These are phyloP conservation scores for Cutaneotrichosporon curvatum DNA, from an alignment of 1,284 basidiomycete genomes.

Conservation along the genomic window DNA sequence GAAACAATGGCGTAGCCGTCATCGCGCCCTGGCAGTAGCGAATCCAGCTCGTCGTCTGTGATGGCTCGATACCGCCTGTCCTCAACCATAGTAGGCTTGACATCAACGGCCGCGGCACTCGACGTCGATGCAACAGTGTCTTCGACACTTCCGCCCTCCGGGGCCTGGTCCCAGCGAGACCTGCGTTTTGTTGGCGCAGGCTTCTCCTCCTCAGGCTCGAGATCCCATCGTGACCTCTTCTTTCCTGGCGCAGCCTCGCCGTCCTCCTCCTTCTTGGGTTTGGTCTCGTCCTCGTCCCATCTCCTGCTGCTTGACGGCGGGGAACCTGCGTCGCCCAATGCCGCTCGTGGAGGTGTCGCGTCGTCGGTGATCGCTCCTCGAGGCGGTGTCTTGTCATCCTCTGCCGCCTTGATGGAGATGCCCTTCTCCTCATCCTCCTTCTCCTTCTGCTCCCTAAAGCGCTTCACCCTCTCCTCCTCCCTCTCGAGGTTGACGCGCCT, in stretches of 20 bases:
- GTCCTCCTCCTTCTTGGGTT: slow-evolving; percentile 41
- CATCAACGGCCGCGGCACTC: slow-evolving; percentile 22
- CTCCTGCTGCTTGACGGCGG: slow-evolving; percentile 67
- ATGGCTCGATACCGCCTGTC: slow-evolving; percentile 93
- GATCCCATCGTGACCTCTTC: slow-evolving; percentile 93
- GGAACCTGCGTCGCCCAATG: slow-evolving; percentile 54
- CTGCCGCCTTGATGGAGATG: slow-evolving; percentile 5
- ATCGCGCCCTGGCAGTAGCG: slow-evolving; percentile 65
- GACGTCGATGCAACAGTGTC: not conserved
- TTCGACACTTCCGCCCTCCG: slow-evolving; percentile 25
- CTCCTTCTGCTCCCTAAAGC: slow-evolving; percentile 76
- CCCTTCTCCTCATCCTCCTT: slow-evolving; percentile 54
- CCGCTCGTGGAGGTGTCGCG: slow-evolving; percentile 21
- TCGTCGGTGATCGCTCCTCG: slow-evolving; percentile 18
- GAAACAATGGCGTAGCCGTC: slow-evolving; percentile 86
- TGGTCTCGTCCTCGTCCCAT: slow-evolving; percentile 59
- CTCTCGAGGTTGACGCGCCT: slow-evolving; percentile 81
- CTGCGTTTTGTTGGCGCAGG: slow-evolving; percentile 61
- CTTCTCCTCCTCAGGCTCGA: slow-evolving; percentile 60
- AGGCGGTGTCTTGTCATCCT: slow-evolving; percentile 36
- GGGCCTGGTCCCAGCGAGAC: slow-evolving; percentile 45
- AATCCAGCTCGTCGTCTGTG: slow-evolving; percentile 91
- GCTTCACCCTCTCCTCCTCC: slow-evolving; percentile 79
- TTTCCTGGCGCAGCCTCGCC: slow-evolving; percentile 67
- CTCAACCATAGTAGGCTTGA: slow-evolving; percentile 60